Percentiles rank a stretch among this genome's conserved stretches.
Evolutionary conservation across 306 rosid species (phyloP).

Genomic region (Biancaea sappan): DNA sequence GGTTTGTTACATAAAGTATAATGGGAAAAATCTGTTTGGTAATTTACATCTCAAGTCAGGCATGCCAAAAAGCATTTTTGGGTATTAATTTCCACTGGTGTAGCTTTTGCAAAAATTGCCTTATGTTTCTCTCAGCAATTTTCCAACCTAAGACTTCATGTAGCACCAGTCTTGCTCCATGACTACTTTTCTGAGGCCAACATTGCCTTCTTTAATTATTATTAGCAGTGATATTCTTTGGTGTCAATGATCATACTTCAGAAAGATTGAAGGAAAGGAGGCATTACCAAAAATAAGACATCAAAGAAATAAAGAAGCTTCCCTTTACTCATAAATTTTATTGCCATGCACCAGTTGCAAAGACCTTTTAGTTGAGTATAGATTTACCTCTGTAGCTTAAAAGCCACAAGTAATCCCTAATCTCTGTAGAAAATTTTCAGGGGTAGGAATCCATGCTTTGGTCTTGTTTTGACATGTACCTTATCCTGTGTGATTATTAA

Average conservation of each 20-base stretch:
- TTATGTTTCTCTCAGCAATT: background rate
- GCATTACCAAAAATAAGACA: background rate
- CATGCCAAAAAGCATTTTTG: background rate
- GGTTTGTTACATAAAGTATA: background rate
- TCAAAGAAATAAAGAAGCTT: background rate
- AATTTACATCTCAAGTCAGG: background rate
- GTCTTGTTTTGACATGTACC: background rate
- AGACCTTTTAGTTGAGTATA: background rate
- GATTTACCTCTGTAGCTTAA: background rate
- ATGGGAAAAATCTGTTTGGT: background rate
- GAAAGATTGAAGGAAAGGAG: background rate
- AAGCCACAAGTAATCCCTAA: background rate
- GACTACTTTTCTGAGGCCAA: slow-evolving; percentile 4
- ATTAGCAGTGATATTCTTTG: no score
- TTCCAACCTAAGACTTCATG: slow-evolving; percentile 1
- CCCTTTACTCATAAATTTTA: no score
- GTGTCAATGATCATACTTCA: slow-evolving; percentile 20
- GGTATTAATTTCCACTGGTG: background rate
- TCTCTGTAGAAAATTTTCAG: background rate
- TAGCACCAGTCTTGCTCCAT: slow-evolving; percentile 1
- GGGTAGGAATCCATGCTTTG: background rate
- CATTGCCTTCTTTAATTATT: no score
- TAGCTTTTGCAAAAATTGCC: background rate
- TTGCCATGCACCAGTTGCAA: background rate
- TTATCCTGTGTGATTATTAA: background rate